These are phyloP conservation scores for Hortaea sp. DNA, from an alignment of 2,329 filamentous ascomycete species.

Conservation along the genomic window DNA sequence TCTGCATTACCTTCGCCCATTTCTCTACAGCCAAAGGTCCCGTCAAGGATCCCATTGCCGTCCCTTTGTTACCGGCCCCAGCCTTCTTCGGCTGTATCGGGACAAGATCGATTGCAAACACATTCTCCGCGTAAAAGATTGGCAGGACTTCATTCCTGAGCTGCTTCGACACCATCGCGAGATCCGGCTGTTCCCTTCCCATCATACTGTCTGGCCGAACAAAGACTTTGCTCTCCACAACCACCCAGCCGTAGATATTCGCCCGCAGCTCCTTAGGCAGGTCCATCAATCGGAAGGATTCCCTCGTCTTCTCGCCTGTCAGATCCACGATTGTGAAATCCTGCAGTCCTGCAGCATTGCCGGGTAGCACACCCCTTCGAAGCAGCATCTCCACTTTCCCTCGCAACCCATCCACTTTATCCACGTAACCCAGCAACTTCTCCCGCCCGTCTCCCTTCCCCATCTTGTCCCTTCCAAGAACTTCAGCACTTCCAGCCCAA, in stretches of 20 bases:
- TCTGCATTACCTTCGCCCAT: conserved; percentile 9
- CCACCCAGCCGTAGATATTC: conserved; percentile 10
- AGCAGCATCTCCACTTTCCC: background rate
- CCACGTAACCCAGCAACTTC: background rate
- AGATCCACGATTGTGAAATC: background rate
- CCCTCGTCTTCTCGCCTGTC: background rate
- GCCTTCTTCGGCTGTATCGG: background rate
- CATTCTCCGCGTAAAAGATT: conserved; percentile 17
- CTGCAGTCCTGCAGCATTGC: background rate
- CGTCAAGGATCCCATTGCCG: background rate
- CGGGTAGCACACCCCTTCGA: background rate
- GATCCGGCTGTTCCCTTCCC: conserved; percentile 17
- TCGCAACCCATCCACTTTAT: background rate
- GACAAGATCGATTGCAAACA: conserved; percentile 12
- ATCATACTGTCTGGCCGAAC: conserved; percentile 9
- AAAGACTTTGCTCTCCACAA: conserved; percentile 12
- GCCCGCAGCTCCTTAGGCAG: conserved; percentile 8
- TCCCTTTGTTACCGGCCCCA: background rate
- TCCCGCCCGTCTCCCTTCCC: background rate
- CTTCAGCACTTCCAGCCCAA: background rate
- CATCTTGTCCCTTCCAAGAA: background rate
- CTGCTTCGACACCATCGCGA: conserved; percentile 13
- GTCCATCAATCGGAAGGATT: conserved; percentile 7
- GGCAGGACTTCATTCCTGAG: conserved; percentile 16
- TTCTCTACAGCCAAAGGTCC: conserved; percentile 3